phyloP scores from a whole-genome alignment of 768 basidiomycete genomes.

The Agaricus blazei region DNA sequence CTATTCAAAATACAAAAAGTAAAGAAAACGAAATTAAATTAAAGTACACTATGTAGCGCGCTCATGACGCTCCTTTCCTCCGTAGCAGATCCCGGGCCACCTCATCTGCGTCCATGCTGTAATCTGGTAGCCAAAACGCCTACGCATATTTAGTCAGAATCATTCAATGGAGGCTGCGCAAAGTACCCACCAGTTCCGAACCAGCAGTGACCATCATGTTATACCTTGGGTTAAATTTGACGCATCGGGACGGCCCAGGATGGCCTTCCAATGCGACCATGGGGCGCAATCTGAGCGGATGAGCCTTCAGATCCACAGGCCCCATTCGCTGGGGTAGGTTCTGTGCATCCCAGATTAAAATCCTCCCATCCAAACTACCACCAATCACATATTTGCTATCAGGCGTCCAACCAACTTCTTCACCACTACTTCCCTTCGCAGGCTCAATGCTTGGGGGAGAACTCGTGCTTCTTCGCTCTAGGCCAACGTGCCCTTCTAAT shows the following conservation, averaged over 20 bases:
- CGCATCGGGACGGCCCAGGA: conserved; percentile 78
- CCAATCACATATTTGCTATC: conserved; percentile 89
- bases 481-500: conserved; percentile 77
- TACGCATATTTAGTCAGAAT: conserved; percentile 13
- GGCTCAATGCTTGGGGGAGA: conserved; percentile 58
- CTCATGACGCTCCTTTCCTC: conserved; percentile 29
- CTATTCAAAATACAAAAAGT: not conserved
- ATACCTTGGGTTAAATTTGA: conserved; percentile 84
- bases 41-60: conserved; percentile 1
- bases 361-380: conserved; percentile 80
- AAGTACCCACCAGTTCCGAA: conserved; percentile 60
- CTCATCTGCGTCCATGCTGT: conserved; percentile 62
- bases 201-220: conserved; percentile 88
- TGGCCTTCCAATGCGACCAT: conserved; percentile 65
- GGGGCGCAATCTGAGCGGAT: conserved; percentile 40
- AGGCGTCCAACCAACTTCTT: conserved; percentile 92
- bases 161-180: not conserved
- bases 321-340: conserved; percentile 49
- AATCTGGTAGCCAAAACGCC: conserved; percentile 52
- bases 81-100: conserved; percentile 65
- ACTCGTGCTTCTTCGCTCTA: conserved; percentile 63
- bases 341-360: conserved; percentile 86
- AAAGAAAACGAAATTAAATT: not conserved
- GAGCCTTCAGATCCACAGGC: conserved; percentile 48
- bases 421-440: conserved; percentile 77